These are phyloP conservation scores for Candida coquimbonensis DNA, from an alignment of 805 yeast genomes.

Conservation along the genomic window DNA sequence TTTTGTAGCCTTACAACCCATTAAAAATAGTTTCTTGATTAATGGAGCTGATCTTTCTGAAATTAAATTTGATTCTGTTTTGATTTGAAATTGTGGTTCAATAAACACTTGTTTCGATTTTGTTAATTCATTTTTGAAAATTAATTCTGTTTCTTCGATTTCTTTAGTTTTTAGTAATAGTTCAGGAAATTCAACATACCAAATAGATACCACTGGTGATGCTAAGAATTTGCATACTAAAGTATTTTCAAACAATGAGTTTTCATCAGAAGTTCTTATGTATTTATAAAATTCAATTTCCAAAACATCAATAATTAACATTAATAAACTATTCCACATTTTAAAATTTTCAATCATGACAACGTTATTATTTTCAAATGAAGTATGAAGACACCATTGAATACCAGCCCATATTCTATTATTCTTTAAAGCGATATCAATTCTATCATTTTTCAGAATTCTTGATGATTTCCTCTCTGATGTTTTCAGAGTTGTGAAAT, in stretches of 20 bases:
- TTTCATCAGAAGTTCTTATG: not conserved
- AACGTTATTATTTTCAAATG: constrained; percentile 10
- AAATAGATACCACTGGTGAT: constrained; percentile 7
- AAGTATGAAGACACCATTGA: constrained; percentile 25
- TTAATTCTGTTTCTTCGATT: constrained; percentile 1
- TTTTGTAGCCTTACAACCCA: not conserved
- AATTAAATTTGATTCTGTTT: not conserved
- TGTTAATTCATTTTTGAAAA: constrained; percentile 14
- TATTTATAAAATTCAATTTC: constrained; percentile 9
- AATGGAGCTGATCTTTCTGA: constrained; percentile 6
- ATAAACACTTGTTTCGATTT: constrained; percentile 11
- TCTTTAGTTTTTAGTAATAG: constrained; percentile 4
- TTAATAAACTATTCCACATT: constrained; percentile 18
- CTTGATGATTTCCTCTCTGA: constrained; percentile 15
- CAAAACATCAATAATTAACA: constrained; percentile 14
- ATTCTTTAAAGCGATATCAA: constrained; percentile 17
- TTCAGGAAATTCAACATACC: constrained; percentile 11
- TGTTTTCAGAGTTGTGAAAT: not conserved
- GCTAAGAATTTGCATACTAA: constrained; percentile 8
- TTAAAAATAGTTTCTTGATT: constrained; percentile 6
- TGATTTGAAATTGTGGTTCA: not conserved
- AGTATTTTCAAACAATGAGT: constrained; percentile 2
- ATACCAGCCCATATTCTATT: constrained; percentile 23
- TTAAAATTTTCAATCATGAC: constrained; percentile 12
- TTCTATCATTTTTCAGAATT: constrained; percentile 20